These are phyloP conservation scores for Climacium dendroides DNA, from an alignment of 225 moss, liverwort and hornwort species.

Conservation along the genomic window DNA sequence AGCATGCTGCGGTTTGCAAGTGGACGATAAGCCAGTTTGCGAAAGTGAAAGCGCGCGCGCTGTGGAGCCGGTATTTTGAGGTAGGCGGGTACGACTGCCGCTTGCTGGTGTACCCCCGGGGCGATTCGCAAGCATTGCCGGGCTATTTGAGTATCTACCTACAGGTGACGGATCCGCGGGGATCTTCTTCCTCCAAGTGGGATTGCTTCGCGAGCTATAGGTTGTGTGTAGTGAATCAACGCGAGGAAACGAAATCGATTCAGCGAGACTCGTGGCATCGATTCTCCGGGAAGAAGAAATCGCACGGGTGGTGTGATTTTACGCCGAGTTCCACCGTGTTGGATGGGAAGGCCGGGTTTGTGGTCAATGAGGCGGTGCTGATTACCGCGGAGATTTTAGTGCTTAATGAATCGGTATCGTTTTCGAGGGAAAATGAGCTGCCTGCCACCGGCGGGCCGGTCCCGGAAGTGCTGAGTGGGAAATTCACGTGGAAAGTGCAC, in stretches of 20 bases:
- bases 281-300: conserved; percentile 96
- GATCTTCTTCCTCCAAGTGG: conserved; percentile 98
- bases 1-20: conserved; percentile 94
- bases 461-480: conserved; percentile 96
- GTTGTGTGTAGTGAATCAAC: conserved; percentile 91
- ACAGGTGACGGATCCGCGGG: conserved; percentile 95
- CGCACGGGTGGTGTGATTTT: conserved; percentile 99
- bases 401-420: conserved; percentile 88
- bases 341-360: conserved; percentile 85
- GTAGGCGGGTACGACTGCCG: conserved; percentile 99
- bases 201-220: conserved; percentile 99
- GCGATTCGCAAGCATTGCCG: conserved; percentile 97
- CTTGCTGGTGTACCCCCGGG: conserved; percentile 89
- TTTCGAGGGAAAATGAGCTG: conserved; percentile 95
- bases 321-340: conserved; percentile 85
- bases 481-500: conserved; percentile 99
- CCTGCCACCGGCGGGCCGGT: conserved; percentile 74
- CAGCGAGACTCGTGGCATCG: conserved; percentile 99
- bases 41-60: conserved; percentile 85
- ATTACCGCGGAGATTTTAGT: conserved; percentile 98
- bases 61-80: conserved; percentile 99
- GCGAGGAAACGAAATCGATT: conserved; percentile 90
- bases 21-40: conserved; percentile 99
- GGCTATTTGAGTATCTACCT: conserved; percentile 96
- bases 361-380: conserved; percentile 75